These are phyloP conservation scores for Oryza meridionalis DNA, from an alignment of 176 grass and related monocot genomes.

Conservation along the genomic window DNA sequence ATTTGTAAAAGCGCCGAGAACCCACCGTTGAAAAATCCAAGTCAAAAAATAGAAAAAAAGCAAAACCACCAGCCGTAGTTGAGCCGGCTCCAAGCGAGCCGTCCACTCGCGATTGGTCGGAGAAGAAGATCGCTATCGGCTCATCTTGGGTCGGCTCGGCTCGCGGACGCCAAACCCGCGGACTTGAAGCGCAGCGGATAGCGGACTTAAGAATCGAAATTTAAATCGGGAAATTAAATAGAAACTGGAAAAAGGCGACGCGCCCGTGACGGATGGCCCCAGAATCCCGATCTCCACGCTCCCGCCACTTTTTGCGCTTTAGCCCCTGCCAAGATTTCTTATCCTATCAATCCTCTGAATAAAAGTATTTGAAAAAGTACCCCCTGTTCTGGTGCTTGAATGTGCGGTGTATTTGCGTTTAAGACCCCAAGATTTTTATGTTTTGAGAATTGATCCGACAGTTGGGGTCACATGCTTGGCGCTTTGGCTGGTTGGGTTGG, in stretches of 20 bases:
- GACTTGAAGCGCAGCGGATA: conserved; percentile 58
- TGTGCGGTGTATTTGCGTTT: background rate
- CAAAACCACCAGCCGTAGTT: background rate
- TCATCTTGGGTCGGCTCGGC: conserved; percentile 23
- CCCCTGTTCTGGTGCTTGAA: background rate
- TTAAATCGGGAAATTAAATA: conserved; percentile 39
- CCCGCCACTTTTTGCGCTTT: background rate
- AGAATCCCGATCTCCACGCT: conserved; percentile 52
- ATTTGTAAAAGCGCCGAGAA: background rate
- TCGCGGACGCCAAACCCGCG: conserved; percentile 52
- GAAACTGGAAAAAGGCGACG: conserved; percentile 10
- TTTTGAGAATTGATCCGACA: background rate
- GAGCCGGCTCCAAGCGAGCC: background rate
- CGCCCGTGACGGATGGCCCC: conserved; percentile 69
- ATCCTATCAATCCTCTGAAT: accelerated
- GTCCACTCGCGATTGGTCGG: background rate
- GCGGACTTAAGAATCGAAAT: conserved; percentile 57
- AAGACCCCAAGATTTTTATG: background rate
- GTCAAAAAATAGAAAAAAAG: background rate
- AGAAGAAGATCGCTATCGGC: background rate
- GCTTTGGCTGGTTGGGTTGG: conserved; percentile 18
- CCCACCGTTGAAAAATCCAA: background rate
- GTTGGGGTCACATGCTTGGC: conserved; percentile 41
- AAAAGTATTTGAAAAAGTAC: background rate
- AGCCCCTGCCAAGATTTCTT: background rate